Evolutionary conservation across 2,329 filamentous ascomycete genomes (phyloP).

Genomic region (Cladophialophora yegresii): DNA sequence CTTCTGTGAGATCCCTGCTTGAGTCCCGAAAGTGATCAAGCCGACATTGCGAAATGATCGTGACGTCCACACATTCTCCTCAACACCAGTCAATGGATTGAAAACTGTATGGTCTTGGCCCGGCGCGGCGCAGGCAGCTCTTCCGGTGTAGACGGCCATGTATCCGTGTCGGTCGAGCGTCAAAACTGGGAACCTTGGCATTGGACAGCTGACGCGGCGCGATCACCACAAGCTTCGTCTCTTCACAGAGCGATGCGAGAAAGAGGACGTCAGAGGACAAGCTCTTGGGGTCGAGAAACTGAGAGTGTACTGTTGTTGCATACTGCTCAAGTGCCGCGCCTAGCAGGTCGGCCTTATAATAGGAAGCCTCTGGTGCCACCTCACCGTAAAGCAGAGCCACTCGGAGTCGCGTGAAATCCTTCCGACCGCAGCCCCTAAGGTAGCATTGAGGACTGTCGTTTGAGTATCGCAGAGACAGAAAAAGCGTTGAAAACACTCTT

Average conservation of each 20-base stretch:
- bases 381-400: constrained; percentile 37
- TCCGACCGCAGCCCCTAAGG: constrained; percentile 6
- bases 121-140: constrained; percentile 39
- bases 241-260: constrained; percentile 40
- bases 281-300: constrained; percentile 31
- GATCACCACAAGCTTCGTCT: constrained; percentile 40
- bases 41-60: too few relatives aligned
- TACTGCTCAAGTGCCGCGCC: background rate
- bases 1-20: constrained; percentile 36
- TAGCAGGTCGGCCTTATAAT: constrained; percentile 33
- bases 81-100: constrained; percentile 42
- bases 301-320: background rate
- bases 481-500: constrained; percentile 38
- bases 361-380: constrained; percentile 30
- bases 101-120: constrained; percentile 44
- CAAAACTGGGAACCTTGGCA: constrained; percentile 39
- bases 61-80: too few relatives aligned
- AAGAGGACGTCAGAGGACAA: constrained; percentile 37
- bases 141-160: constrained; percentile 43
- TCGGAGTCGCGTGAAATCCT: constrained; percentile 14
- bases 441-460: constrained; percentile 21
- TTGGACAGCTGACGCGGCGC: constrained; percentile 39
- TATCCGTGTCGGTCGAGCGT: constrained; percentile 42
- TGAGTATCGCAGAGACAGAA: constrained; percentile 32
- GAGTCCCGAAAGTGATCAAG: constrained; percentile 41